Percentiles rank a stretch among this genome's conserved stretches.
These are phyloP conservation scores for Hemisphaericaspora subhashii DNA, from an alignment of 1,139 yeast species.

Conservation along the genomic window DNA sequence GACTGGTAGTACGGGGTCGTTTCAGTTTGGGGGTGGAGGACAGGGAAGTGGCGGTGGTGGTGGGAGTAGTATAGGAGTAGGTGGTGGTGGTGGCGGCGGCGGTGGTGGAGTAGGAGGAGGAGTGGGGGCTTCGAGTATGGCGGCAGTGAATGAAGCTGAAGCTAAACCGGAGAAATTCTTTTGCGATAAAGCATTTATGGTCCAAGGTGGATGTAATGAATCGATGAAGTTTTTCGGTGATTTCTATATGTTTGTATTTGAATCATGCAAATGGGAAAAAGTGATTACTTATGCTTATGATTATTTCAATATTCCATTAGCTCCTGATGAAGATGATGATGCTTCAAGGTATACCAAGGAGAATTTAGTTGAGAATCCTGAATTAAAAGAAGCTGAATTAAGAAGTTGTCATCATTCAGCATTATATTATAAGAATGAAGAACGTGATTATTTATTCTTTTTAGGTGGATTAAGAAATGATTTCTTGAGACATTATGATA, in stretches of 20 bases:
- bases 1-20: slow-evolving; percentile 17
- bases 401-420: slow-evolving; percentile 46
- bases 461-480: slow-evolving; percentile 44
- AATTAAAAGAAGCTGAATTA: slow-evolving; percentile 42
- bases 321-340: slow-evolving; percentile 34
- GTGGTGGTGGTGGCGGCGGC: slow-evolving; percentile 1
- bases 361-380: slow-evolving; percentile 27
- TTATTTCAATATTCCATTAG: slow-evolving; percentile 29
- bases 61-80: not conserved
- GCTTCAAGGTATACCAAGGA: slow-evolving; percentile 21
- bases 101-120: slow-evolving; percentile 1
- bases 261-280: slow-evolving; percentile 36
- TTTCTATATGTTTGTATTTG: slow-evolving; percentile 34
- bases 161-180: slow-evolving; percentile 23
- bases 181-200: slow-evolving; percentile 29
- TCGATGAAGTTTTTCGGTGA: slow-evolving; percentile 31
- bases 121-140: slow-evolving; percentile 3
- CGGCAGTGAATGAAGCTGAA: slow-evolving; percentile 7
- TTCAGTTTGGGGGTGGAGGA: slow-evolving; percentile 14
- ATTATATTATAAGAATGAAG: slow-evolving; percentile 35
- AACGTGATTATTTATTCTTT: slow-evolving; percentile 38
- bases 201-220: slow-evolving; percentile 47
- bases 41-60: not conserved
- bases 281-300: slow-evolving; percentile 37
- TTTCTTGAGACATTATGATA: slow-evolving; percentile 34